Conservation (phyloP, 257 asterid genomes). For the Salvia miltiorrhiza region DNA sequence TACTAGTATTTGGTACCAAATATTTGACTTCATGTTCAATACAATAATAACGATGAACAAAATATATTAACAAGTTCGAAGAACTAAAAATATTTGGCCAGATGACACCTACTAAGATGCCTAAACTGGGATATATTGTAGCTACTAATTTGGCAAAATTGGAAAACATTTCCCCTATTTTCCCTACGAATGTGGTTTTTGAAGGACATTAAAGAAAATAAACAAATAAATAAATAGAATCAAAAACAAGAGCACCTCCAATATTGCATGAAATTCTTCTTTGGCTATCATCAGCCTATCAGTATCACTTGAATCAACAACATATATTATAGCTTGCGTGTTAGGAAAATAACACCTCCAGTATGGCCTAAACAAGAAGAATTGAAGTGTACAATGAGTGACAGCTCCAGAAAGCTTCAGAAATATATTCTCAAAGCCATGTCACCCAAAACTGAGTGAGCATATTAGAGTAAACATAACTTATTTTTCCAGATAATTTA, state of each 20-base stretch:
- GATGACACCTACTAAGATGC: not conserved
- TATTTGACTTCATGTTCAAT: not conserved
- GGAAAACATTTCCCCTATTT: not conserved
- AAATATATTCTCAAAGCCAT: not conserved
- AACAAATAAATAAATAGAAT: too few species aligned
- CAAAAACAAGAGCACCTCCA: slow-evolving; percentile 59
- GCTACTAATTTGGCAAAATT: not conserved
- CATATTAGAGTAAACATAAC: not conserved
- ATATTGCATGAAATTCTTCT: slow-evolving; percentile 92
- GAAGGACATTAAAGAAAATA: not conserved
- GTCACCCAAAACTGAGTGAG: not conserved
- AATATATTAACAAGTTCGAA: not conserved
- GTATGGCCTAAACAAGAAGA: slow-evolving; percentile 58
- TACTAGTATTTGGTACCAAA: not conserved
- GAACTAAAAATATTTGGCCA: not conserved
- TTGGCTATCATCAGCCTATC: slow-evolving; percentile 89
- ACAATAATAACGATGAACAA: not conserved
- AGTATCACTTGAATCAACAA: slow-evolving; percentile 98
- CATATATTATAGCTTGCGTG: slow-evolving; percentile 96
- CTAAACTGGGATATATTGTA: not conserved
- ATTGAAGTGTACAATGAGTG: not conserved
- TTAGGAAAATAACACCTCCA: slow-evolving; percentile 98
- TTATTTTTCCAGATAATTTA: not conserved
- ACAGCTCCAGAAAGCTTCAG: not conserved
- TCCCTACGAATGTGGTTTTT: not conserved